Evolutionary conservation across 106 monocot species (phyloP), one percentile per base, ranked within the genome.

Genomic region (Iris macrosiphon): DNA sequence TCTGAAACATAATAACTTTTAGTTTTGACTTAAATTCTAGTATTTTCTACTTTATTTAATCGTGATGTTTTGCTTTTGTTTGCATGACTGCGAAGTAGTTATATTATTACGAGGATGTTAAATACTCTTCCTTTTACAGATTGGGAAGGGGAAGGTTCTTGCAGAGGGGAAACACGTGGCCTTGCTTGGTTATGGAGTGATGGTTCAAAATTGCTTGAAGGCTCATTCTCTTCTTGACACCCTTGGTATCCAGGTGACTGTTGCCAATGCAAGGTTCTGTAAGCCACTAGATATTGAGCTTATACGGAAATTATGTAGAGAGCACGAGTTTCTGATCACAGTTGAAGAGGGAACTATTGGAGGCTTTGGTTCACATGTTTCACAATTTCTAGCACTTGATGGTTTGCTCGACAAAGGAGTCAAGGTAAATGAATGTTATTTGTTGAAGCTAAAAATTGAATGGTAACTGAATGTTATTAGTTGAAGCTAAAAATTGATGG

Each of bases 251-350:
- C 59, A 68, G 0, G 85, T 78, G 3, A 91, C 90, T 35, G 85
- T 91, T 42, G 85, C 85, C 6, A 78, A 81, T 72, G 81, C 84
- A 9, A 80, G 90, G 65, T 91, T 91, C 47, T 91, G 90, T 73
- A 91, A 91, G 75, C 90, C 90, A 15, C 71, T 91, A n/a, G 90
- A 90, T 49, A 77, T 81, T 30, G 72, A 80, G 20, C 80, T 90
- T 32, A 45, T 90, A 30, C 66, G 84, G 44, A 55, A 48, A 24
- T 45, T 90, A 61, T 84, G 81, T 47, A 60, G 32, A 61, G 73
- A 81, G 30, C 89, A 90, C 59, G 35, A 71, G 17, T 77, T 73
- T 47, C 64, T 90, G 20, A 70, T 90, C 25, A 90, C 89, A 3
- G 84, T 90, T 37, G 89, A 90, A 62, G 89, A 90, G 69, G 89